phyloP scores from a whole-genome alignment of 2,329 filamentous ascomycete genomes.

The Amylocarpus encephaloides region DNA sequence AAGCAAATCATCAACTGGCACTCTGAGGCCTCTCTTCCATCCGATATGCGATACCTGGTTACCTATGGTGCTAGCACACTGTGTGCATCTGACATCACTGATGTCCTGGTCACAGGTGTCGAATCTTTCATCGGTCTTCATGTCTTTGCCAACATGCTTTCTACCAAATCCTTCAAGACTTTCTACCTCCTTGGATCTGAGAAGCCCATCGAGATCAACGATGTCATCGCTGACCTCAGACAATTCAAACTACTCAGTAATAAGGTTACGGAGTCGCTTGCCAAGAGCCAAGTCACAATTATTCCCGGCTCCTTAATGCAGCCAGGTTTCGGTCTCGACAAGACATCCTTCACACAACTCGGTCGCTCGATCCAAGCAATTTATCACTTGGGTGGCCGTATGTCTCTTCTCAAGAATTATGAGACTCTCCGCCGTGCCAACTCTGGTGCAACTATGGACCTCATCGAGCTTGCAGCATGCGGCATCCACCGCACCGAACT shows the following conservation, averaged over 20 bases:
- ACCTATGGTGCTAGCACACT: constrained; percentile 1
- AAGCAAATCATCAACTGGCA: constrained; percentile 1
- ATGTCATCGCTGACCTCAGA: not conserved
- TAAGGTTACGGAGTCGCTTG: not conserved
- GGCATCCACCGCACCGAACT: constrained; percentile 1
- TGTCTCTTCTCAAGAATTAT: constrained; percentile 4
- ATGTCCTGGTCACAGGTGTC: not conserved
- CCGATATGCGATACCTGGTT: constrained; percentile 1
- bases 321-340: not conserved
- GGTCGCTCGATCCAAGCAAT: constrained; percentile 2
- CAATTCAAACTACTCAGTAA: constrained; percentile 1
- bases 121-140: constrained; percentile 5
- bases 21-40: not conserved
- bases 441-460: constrained; percentile 1
- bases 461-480: not conserved
- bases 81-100: not conserved
- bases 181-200: constrained; percentile 1
- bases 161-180: not conserved
- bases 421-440: constrained; percentile 2
- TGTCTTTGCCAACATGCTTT: not conserved
- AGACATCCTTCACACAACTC: not conserved
- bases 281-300: not conserved
- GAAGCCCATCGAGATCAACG: not conserved
- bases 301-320: constrained; percentile 1
- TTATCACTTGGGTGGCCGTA: constrained; percentile 1